Conservation (phyloP, 2,329 filamentous ascomycete genomes). For the Sporothrix euskadiensis region DNA sequence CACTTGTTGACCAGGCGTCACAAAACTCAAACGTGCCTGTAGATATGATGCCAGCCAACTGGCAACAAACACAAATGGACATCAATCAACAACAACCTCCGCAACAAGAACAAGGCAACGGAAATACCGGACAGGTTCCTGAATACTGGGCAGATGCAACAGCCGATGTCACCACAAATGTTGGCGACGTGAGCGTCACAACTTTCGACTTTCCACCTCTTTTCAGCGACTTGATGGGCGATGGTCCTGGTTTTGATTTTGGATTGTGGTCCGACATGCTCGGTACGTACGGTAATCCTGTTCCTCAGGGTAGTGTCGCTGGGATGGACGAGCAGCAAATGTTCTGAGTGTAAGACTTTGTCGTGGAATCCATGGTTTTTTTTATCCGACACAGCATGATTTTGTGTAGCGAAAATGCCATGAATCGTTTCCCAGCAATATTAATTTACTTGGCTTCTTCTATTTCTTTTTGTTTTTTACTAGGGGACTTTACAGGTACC, state of each 20-base stretch:
- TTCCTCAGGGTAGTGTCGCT: not conserved
- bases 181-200: not conserved
- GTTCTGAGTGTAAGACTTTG: not conserved
- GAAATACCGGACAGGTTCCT: not conserved
- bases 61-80: not conserved
- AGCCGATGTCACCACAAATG: not conserved
- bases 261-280: conserved; percentile 15
- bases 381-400: too few species aligned
- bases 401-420: too few species aligned
- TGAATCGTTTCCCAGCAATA: too few species aligned
- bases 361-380: not conserved
- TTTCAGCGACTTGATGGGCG: conserved; percentile 7
- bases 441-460: too few species aligned
- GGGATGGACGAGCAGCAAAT: conserved; percentile 20
- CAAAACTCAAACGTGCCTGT: not conserved
- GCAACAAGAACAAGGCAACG: not conserved
- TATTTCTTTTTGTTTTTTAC: too few species aligned
- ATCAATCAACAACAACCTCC: not conserved
- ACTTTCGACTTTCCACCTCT: conserved; percentile 17
- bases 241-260: conserved; percentile 11
- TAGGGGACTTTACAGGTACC: too few species aligned
- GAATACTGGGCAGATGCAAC: conserved; percentile 8
- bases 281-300: not conserved
- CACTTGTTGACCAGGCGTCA: not conserved
- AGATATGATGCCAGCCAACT: not conserved